Evolutionary conservation across 768 basidiomycete genomes (phyloP), one percentile per base, ranked within the genome.

Genomic region (Tulasnella sp.): DNA sequence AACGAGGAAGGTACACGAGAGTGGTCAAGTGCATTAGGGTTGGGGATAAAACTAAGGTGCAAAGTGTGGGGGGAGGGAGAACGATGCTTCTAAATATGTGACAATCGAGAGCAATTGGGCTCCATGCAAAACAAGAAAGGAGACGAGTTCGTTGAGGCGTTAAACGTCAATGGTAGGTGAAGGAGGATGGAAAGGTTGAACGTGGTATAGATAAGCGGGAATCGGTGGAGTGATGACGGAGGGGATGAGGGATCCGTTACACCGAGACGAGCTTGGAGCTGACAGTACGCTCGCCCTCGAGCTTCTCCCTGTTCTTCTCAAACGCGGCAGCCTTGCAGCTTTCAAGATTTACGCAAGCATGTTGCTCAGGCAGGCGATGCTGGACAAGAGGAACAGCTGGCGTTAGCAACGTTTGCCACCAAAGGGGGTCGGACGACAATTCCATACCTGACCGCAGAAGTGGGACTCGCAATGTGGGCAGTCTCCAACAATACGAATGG

Each of bases 311-410:
- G 87, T 96, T 95, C 82, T 89, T 88, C 81, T 94, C 90, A 83
- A 95, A 96, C 26, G 94, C 94, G 84, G 93, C 91, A 84, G 94
- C 92, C 80, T 91, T 87, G 85, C 94, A 96, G 84, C 91, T 91
- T 83, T 93, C 91, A 80, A 96, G 86, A 79, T 94, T 92, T 81
- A 89, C 88, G 86, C 94, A 96, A 77, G 88, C 88, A 84, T 96
- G 94, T 81, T 93, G 93, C 83, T 96, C 95, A 9, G 95, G 94
- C 80, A 96, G 87, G 79, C 94, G 92, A 83, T 96, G 95, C 92
- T 95, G 78, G 77, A 81, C 78, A 82, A 73, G 83, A 73, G 57
- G 20, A 57, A 81, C 61, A 82, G 77, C 75, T 69, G 37, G 32
- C 26, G 76, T 75, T 72, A 77, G 48, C 67, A 42, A 29, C 44